Conservation (phyloP, 2,329 filamentous ascomycete genomes). For the Ceratocystiopsis minuta region DNA sequence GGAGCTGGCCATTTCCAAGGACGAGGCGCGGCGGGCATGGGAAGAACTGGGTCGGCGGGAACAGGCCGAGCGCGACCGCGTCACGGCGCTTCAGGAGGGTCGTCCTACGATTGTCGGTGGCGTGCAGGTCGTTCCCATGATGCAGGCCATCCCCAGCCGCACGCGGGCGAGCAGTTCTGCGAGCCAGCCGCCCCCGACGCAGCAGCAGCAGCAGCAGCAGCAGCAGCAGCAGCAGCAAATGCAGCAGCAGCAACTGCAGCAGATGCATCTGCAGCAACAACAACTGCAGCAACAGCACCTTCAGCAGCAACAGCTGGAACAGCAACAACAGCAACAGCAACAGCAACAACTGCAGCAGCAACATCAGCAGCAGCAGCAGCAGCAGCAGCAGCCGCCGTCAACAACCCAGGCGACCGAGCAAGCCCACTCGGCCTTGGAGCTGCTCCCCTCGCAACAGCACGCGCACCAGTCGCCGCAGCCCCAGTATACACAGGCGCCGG, state of each 20-base stretch:
- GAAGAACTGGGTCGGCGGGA: constrained; percentile 88
- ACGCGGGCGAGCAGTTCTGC: constrained; percentile 21
- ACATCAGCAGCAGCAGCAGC: neutral
- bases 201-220: constrained; percentile 15
- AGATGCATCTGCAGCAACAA: constrained; percentile 7
- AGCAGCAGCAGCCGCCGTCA: neutral
- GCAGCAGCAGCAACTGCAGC: constrained; percentile 1
- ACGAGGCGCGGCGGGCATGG: constrained; percentile 89
- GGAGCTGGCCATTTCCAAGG: constrained; percentile 85
- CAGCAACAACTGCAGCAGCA: neutral
- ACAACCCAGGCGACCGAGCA: too few species aligned
- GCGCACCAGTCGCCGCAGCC: neutral
- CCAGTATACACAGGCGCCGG: neutral
- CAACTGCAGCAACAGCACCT: constrained; percentile 2
- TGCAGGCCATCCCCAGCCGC: constrained; percentile 45
- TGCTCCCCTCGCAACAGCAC: neutral
- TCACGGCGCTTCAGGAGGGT: constrained; percentile 68
- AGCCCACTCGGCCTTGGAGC: too few species aligned
- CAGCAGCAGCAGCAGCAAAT: constrained; percentile 4
- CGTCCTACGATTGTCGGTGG: constrained; percentile 80
- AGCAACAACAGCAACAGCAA: too few species aligned
- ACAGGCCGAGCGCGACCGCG: constrained; percentile 80
- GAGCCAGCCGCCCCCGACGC: constrained; percentile 18
- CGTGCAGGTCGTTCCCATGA: constrained; percentile 90
- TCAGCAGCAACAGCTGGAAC: neutral